Evolutionary conservation across 2,329 filamentous ascomycete genomes (phyloP), one percentile per base, ranked within the genome.

Genomic region (Biscogniauxia marginata): DNA sequence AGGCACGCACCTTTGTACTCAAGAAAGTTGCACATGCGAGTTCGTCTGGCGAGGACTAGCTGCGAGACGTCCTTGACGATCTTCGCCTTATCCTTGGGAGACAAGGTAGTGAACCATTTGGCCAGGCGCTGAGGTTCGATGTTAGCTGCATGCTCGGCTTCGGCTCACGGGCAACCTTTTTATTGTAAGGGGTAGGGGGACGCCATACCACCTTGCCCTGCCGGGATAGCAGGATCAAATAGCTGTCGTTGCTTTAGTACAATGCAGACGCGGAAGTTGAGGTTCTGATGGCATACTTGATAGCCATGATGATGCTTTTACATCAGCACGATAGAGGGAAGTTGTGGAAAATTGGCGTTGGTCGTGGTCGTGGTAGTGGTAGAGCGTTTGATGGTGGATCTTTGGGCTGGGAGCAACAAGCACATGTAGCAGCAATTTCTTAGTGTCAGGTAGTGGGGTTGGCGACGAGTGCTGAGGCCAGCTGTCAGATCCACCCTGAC

Each of bases 1-100:
- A 50, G 53, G 56, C 48, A 59, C 62, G 47, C 66, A 96, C 93
- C 93, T 86, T 99, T 99, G 77, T 99, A 99, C 74, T 99, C 95
- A 59, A 99, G 85, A 77, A 99, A 99, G 78, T 99, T 99, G 85
- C 95, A 99, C 95, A 99, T 99, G 74, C 95, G 91, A 58, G 95
- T 98, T 71, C 95, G 86, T 66, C 95, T 86, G 61, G 95, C 95
- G 65, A 99, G 87, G 66, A 99, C 95, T 50, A 98, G 89, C 77
- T 98, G 95, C 59, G 95, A 92, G 70, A 99, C 95, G 82, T 99
- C 95, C 78, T 99, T 99, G 83, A 99, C 93, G 73, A 99, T 98
- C 84, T 99, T 99, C 77, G 93, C 95, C 81, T 99, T 99, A 73
- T 99, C 95, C 77, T 89, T 97, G 62, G 95, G 95, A 34, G 93